These are phyloP conservation scores for Wickerhamiella sergipiensis DNA, from an alignment of 805 yeast species.

Conservation along the genomic window DNA sequence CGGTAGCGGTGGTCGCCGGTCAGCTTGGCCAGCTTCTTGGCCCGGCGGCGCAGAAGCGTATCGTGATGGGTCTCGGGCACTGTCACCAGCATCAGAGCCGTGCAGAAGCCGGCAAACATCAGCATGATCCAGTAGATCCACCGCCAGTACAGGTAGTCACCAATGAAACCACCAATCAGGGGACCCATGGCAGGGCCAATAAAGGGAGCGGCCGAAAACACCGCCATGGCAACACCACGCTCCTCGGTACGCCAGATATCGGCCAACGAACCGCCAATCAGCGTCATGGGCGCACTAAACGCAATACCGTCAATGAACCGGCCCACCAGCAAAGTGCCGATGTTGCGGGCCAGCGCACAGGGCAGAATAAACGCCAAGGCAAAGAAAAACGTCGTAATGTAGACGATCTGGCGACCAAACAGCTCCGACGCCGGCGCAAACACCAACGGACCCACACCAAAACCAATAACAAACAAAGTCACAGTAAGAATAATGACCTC, in stretches of 20 bases:
- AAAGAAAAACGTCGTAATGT: slow-evolving; percentile 39
- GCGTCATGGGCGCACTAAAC: slow-evolving; percentile 61
- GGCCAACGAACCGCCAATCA: slow-evolving; percentile 66
- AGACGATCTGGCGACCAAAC: slow-evolving; percentile 42
- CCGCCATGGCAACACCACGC: slow-evolving; percentile 56
- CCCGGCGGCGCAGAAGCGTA: slow-evolving; percentile 37
- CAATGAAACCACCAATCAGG: slow-evolving; percentile 42
- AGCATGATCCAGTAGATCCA: slow-evolving; percentile 59
- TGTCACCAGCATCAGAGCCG: slow-evolving; percentile 31
- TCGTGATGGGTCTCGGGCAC: slow-evolving; percentile 58
- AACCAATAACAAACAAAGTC: slow-evolving; percentile 44
- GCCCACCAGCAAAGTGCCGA: slow-evolving; percentile 49
- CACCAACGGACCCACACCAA: slow-evolving; percentile 49
- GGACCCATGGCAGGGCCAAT: slow-evolving; percentile 63
- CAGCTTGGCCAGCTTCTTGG: slow-evolving; percentile 35
- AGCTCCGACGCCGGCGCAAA: slow-evolving; percentile 50
- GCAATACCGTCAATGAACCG: slow-evolving; percentile 59
- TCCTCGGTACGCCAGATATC: slow-evolving; percentile 51
- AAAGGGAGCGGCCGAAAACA: slow-evolving; percentile 44
- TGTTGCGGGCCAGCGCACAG: slow-evolving; percentile 43
- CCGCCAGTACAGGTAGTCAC: slow-evolving; percentile 49
- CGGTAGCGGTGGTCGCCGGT: slow-evolving; percentile 36
- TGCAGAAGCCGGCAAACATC: slow-evolving; percentile 47
- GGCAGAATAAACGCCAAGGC: slow-evolving; percentile 27
- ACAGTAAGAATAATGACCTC: slow-evolving; percentile 51